Base-by-base conservation (phyloP, 2,329 filamentous ascomycete species). In the Teratosphaeriaceae sp. region DNA sequence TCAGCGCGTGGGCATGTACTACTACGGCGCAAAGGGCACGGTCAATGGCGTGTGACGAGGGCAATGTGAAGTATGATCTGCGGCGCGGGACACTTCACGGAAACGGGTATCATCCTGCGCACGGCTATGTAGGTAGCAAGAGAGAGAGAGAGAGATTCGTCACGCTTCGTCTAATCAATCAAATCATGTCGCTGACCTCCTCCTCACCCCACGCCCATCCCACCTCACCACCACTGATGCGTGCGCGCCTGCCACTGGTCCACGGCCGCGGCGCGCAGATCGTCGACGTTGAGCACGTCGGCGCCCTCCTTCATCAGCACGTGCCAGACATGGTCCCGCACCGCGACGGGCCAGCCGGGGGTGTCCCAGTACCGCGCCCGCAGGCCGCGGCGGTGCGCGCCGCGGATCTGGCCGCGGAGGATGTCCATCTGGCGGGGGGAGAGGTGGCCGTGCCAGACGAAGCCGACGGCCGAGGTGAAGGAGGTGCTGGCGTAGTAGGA, bases 401-500 rank as follows among this genome's bases (percentile, higher is more conserved):
- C 69, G 0, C 62, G 61, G 30, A 80, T 71, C 54, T 80, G 76
- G 2, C 64, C 63, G 22, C 74, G 64, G 45, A 80, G 65, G 11
- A 62, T 56, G 0, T 67, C 52, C 37, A 74, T 57, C 49, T 79
- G 75, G 3, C 50, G 43, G 1, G 58, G 43, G 0, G 66, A 71
- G 1, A 84, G 58, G 2, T 63, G 64, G 3, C 70, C 72, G 55
- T 59, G 69, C 67, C 60, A 71, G 35, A 59, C 47, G 45, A 54
- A 56, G 3, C 61, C 82, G 12, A 86, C 68, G 1, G 72, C 59
- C 3, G 61, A 56, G 15, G 61, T 63, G 55, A 85, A 81, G 13
- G 75, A 72, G 2, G 73, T 71, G 37, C 76, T 81, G 15, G 82
- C 79, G 60, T 85, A 86, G 63, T 79, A 81, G 3, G 79, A 82